Evolutionary conservation across 2,329 filamentous ascomycete species (phyloP).

Genomic region (Aureobasidium sp.): DNA sequence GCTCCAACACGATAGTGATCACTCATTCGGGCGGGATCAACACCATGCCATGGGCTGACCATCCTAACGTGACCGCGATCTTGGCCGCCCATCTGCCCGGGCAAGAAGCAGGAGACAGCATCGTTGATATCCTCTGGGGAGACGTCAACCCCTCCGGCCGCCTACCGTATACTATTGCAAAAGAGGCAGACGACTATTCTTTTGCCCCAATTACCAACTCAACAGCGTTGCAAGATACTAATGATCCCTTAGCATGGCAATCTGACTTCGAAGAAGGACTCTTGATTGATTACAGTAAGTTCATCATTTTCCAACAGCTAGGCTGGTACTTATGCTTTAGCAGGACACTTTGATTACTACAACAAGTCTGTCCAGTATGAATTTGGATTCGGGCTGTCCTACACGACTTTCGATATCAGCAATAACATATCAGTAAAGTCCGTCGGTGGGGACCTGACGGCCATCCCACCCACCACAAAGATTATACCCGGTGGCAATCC

Average conservation of each 20-base stretch:
- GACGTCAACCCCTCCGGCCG: slow-evolving; percentile 25
- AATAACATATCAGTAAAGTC: no score
- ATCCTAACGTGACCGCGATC: slow-evolving; percentile 27
- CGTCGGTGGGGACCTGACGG: no score
- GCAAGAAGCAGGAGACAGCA: slow-evolving; percentile 24
- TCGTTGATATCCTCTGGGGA: slow-evolving; percentile 27
- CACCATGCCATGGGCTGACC: slow-evolving; percentile 21
- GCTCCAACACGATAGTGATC: no score
- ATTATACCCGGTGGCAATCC: no score
- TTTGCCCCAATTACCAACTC: slow-evolving; percentile 18
- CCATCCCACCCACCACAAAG: no score
- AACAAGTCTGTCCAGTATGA: no score
- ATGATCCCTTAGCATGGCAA: slow-evolving; percentile 16
- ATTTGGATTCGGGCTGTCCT: no score
- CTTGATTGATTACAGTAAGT: slow-evolving; percentile 37
- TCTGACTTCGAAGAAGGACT: slow-evolving; percentile 36
- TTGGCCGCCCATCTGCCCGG: slow-evolving; percentile 26
- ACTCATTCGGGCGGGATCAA: no score
- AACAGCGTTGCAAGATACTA: slow-evolving; percentile 10
- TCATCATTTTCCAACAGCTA: no score
- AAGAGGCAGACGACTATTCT: slow-evolving; percentile 26
- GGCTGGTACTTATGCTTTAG: no score
- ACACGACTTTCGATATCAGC: no score
- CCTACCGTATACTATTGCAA: slow-evolving; percentile 28
- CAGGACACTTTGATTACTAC: no score